Evolutionary conservation across 2,329 filamentous ascomycete genomes (phyloP), one percentile per base, ranked within the genome.

Genomic region (Lasiodiplodia sp.): DNA sequence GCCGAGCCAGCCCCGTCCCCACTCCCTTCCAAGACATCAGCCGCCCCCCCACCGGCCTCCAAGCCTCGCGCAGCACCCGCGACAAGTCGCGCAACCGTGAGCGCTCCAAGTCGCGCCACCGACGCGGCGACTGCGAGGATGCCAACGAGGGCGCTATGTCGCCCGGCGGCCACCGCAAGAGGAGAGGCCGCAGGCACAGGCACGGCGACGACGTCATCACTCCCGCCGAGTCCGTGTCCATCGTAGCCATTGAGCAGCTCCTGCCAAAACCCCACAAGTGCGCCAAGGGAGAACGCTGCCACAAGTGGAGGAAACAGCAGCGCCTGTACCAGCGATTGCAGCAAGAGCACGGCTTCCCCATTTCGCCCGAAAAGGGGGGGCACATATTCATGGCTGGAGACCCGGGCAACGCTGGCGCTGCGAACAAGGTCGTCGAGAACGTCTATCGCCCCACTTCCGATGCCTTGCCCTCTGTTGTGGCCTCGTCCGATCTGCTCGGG

Each of bases 201-300:
- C 74, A 75, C 52, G 78, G 72, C 14, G 87, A 89, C 71, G 91
- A 94, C 73, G 81, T 88, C 57, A 91, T 96, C 76, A 90, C 90
- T 1, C 93, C 93, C 2, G 87, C 90, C 69, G 92, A 97, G 78
- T 95, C 93, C 0, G 90, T 96, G 4, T 97, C 93, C 0, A 97
- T 97, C 73, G 93, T 97, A 40, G 94, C 92, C 34, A 97, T 97
- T 71, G 94, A 97, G 81, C 93, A 97, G 79, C 83, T 96, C 66
- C 86, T 97, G 67, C 94, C 94, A 5, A 94, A 93, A 81, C 88
- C 91, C 18, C 94, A 97, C 80, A 86, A 87, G 68, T 97, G 94
- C 81, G 88, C 89, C 56, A 97, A 96, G 79, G 94, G 94, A 56
- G 92, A 96, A 79, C 89, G 91, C 73, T 97, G 94, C 80, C 85